Base-by-base conservation (phyloP, 345 rosid genomes). In the Acer campestre region DNA sequence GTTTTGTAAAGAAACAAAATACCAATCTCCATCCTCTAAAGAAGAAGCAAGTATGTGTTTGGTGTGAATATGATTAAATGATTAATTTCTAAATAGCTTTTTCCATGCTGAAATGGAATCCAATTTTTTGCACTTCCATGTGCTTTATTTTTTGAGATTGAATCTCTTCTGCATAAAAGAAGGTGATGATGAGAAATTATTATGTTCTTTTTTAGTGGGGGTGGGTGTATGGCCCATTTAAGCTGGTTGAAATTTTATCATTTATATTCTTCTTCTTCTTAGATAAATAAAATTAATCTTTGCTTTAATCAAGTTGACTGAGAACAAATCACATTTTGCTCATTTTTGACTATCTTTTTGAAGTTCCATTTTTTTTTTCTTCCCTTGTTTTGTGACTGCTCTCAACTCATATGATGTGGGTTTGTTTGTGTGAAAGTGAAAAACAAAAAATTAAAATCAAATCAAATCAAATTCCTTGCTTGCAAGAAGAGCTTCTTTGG, bases 381-480 rank as follows among this genome's bases (percentile, higher is more conserved):
- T 29, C 3, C 3, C 3, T 23, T 17, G 3, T 35, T 16, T 48
- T 20, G 17, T 51, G 17, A 49, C 53, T 29, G 1, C 31, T 48
- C 53, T 12, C 14, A 13, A 12, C 17, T 13, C 55, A 13, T 49
- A 14, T 13, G 17, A 14, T 48, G 55, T 49, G 18, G 55, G 55
- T 49, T 13, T 49, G 55, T 49, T 4, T 31, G 23, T 62, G 38
- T 48, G 9, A 38, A 20, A 42, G 38, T 1, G 46, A 42, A 42
- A 42, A 42, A 42, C 3, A 40, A 17, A 14, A 53, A 1, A 62
- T 46, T 29, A 16, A 53, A 1, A 62, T 46, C 20, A 16, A 29
- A 53, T 0, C 42, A 64, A 42, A 20, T 48, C 59, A 44, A 62
- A 80, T 84, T 78, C 84, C 80, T 84, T 80, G 84, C 84, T 81